Percentiles rank a stretch among this genome's conserved stretches.
These are phyloP conservation scores for Bacterosira constricta DNA, from an alignment of 108 stramenopile genomes.

Conservation along the genomic window DNA sequence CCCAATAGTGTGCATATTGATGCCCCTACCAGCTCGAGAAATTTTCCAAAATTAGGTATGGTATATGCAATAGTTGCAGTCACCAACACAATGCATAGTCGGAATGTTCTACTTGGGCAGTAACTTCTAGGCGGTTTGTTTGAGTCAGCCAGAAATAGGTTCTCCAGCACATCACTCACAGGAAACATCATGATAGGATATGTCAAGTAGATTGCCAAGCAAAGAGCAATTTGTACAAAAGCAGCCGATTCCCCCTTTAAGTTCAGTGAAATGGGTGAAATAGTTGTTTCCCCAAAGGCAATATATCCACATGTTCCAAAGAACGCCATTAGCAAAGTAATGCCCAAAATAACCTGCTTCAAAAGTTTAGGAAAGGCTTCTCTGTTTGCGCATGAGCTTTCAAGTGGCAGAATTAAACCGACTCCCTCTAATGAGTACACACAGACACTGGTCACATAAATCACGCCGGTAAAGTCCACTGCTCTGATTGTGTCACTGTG, in stretches of 20 bases:
- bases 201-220: slow-evolving; percentile 73
- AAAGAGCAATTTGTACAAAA: slow-evolving; percentile 76
- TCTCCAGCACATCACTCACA: slow-evolving; percentile 58
- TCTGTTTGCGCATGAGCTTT: slow-evolving; percentile 51
- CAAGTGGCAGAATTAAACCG: slow-evolving; percentile 66
- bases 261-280: slow-evolving; percentile 77
- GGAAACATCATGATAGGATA: slow-evolving; percentile 91
- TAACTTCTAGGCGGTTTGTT: slow-evolving; percentile 27
- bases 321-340: slow-evolving; percentile 67
- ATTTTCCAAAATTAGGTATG: slow-evolving; percentile 77
- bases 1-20: slow-evolving; percentile 78
- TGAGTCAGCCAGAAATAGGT: slow-evolving; percentile 11
- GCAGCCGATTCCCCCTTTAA: slow-evolving; percentile 51
- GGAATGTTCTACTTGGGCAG: slow-evolving; percentile 25
- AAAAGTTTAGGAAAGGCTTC: slow-evolving; percentile 57
- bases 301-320: slow-evolving; percentile 74
- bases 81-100: slow-evolving; percentile 49
- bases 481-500: slow-evolving; percentile 49
- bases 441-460: slow-evolving; percentile 67
- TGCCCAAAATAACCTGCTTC: slow-evolving; percentile 45
- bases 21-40: slow-evolving; percentile 68
- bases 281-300: slow-evolving; percentile 61
- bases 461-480: slow-evolving; percentile 51
- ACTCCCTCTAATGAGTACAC: slow-evolving; percentile 84
- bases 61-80: slow-evolving; percentile 67